Percentiles rank a stretch among this genome's conserved stretches.
These are phyloP conservation scores for Didymella segeticola DNA, from an alignment of 2,329 filamentous ascomycete species.

Conservation along the genomic window DNA sequence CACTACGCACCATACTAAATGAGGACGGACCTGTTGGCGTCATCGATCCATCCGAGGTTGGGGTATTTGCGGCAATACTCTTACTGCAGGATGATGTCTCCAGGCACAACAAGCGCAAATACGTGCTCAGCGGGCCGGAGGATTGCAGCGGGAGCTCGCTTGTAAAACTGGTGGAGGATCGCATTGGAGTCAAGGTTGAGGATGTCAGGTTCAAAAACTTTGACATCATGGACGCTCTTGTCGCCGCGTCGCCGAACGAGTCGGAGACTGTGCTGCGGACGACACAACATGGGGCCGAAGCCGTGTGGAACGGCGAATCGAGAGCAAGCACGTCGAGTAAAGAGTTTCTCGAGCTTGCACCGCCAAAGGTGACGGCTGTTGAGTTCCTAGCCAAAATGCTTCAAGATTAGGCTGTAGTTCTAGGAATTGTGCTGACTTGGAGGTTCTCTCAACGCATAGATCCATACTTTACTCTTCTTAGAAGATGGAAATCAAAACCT, in stretches of 20 bases:
- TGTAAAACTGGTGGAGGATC: conserved; percentile 21
- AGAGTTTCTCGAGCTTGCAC: conserved; percentile 21
- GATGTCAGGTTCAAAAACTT: conserved; percentile 19
- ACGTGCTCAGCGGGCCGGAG: conserved; percentile 22
- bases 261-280: too few species aligned
- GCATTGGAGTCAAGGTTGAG: conserved; percentile 19
- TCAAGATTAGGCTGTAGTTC: too few species aligned
- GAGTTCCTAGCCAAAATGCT: conserved; percentile 5
- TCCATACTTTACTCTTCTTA: too few species aligned
- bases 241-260: background rate
- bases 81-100: conserved; percentile 15
- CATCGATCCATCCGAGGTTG: conserved; percentile 25
- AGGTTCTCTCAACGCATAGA: too few species aligned
- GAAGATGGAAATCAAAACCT: too few species aligned
- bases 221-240: conserved; percentile 4
- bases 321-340: conserved; percentile 19
- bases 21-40: conserved; percentile 11
- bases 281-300: background rate
- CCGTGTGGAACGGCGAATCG: conserved; percentile 13
- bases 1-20: conserved; percentile 6
- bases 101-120: conserved; percentile 19
- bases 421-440: too few species aligned
- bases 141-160: conserved; percentile 20
- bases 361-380: conserved; percentile 13
- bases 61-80: conserved; percentile 18